Conservation (phyloP, 306 rosid genomes). For the Malus fusca region DNA sequence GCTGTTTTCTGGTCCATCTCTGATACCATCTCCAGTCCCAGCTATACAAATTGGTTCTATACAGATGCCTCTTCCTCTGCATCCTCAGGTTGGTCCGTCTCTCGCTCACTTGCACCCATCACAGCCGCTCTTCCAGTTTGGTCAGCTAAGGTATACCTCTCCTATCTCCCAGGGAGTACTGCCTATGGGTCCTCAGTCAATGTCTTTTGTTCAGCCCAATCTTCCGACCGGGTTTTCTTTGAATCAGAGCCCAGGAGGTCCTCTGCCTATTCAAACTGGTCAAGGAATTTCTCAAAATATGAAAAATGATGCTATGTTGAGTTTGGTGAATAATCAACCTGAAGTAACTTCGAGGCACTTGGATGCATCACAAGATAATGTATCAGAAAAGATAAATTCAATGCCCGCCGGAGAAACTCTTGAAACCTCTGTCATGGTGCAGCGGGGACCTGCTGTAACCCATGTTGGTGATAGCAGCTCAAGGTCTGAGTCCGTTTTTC, state of each 20-base stretch:
- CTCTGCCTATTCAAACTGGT: conserved; percentile 45
- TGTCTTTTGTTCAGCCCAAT: conserved; percentile 72
- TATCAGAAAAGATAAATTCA: conserved; percentile 18
- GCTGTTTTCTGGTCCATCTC: conserved; percentile 90
- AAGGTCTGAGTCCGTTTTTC: conserved; percentile 36
- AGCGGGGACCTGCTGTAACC: conserved; percentile 34
- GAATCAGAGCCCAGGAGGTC: conserved; percentile 50
- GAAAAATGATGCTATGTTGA: conserved; percentile 35
- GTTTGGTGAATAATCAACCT: conserved; percentile 37
- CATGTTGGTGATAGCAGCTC: conserved; percentile 28
- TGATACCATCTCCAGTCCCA: conserved; percentile 92
- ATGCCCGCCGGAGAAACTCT: conserved; percentile 27
- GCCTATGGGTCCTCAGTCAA: conserved; percentile 69
- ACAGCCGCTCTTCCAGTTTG: conserved; percentile 88
- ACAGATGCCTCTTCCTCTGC: conserved; percentile 97
- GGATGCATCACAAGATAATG: conserved; percentile 35
- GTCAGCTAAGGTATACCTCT: conserved; percentile 80
- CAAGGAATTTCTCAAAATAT: conserved; percentile 39
- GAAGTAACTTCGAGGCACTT: conserved; percentile 36
- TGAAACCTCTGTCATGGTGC: conserved; percentile 34
- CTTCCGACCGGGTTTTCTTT: conserved; percentile 49
- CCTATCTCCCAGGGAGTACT: conserved; percentile 69
- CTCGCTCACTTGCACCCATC: conserved; percentile 68
- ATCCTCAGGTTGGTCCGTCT: conserved; percentile 69
- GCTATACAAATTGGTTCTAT: conserved; percentile 97